These are phyloP conservation scores for Russula abietina DNA, from an alignment of 768 basidiomycete species.

Conservation along the genomic window DNA sequence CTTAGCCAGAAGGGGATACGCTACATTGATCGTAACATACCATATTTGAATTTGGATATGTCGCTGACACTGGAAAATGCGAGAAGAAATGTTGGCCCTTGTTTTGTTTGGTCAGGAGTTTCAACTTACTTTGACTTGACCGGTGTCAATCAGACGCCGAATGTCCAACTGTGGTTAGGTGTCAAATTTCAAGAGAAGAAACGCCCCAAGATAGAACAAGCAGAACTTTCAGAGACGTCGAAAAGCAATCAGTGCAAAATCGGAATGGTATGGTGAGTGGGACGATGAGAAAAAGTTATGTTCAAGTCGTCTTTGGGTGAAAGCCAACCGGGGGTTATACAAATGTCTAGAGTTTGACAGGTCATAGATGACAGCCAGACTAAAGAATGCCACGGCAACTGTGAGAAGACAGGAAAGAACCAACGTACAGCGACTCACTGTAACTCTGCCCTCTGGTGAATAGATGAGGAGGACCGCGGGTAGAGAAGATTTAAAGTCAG, in stretches of 20 bases:
- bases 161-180: background rate
- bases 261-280: too few relatives aligned
- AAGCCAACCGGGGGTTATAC: too few relatives aligned
- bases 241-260: background rate
- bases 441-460: too few relatives aligned
- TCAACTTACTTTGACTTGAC: conserved; percentile 2
- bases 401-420: too few relatives aligned
- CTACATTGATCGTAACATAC: background rate
- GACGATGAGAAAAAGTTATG: too few relatives aligned
- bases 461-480: background rate
- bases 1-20: conserved; percentile 4
- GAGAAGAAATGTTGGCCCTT: background rate
- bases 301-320: too few relatives aligned
- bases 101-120: conserved; percentile 2
- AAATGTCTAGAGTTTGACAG: too few relatives aligned
- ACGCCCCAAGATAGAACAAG: background rate
- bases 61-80: too few relatives aligned
- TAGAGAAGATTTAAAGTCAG: background rate
- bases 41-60: background rate
- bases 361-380: too few relatives aligned
- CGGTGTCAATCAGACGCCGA: background rate
- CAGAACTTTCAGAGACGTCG: too few relatives aligned
- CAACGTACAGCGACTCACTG: too few relatives aligned
- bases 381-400: too few relatives aligned
- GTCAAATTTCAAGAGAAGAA: background rate